These are phyloP conservation scores for Fusarium sterilihyphosum DNA, from an alignment of 2,329 filamentous ascomycete species.

Conservation along the genomic window DNA sequence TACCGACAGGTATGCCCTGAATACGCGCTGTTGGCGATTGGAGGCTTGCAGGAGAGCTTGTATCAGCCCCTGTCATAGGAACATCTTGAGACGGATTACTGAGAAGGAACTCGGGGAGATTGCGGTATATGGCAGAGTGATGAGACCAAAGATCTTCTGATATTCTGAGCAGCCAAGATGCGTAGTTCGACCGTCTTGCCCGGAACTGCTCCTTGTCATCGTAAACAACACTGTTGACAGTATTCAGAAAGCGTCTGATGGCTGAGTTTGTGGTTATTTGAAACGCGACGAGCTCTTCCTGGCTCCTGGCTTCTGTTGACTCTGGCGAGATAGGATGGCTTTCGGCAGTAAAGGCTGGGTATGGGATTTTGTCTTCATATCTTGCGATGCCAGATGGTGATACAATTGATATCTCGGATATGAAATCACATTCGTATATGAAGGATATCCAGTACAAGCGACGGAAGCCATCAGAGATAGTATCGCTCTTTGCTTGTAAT, in stretches of 20 bases:
- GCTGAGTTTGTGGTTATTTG: constrained; percentile 47
- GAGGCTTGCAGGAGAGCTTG: neutral
- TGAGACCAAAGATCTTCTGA: constrained; percentile 42
- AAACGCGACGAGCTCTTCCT: constrained; percentile 44
- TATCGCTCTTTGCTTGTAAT: neutral
- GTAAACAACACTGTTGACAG: constrained; percentile 45
- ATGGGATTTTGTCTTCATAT: constrained; percentile 41
- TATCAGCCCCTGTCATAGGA: neutral
- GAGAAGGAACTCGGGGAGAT: constrained; percentile 40
- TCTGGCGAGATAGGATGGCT: neutral
- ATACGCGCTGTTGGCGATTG: neutral
- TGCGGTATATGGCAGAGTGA: constrained; percentile 43
- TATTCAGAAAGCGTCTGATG: constrained; percentile 44
- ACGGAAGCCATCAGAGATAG: constrained; percentile 35
- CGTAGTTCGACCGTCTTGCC: constrained; percentile 33
- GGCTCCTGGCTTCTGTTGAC: neutral
- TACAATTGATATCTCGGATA: constrained; percentile 43
- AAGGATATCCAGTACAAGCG: constrained; percentile 46
- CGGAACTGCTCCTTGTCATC: constrained; percentile 42
- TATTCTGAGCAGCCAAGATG: constrained; percentile 42
- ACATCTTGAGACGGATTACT: neutral
- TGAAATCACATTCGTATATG: constrained; percentile 46
- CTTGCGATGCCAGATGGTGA: constrained; percentile 44
- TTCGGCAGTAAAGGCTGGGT: neutral
- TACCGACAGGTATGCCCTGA: constrained; percentile 4